Base-by-base conservation (phyloP, 176 grass and related monocot species). In the Elymus sibiricus region DNA sequence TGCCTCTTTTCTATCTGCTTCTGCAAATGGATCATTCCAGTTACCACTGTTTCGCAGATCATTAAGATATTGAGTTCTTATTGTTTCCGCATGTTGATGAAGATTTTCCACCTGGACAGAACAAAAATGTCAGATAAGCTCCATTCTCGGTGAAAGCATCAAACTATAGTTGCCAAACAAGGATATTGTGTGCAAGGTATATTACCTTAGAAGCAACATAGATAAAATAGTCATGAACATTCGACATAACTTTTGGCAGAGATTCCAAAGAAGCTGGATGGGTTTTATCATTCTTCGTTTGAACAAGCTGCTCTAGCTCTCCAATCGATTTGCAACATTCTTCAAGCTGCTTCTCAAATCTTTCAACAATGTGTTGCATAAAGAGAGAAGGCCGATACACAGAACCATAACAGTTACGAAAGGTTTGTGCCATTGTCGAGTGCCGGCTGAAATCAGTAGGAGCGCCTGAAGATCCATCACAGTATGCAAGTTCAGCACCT, bases 141-240 rank as follows among this genome's bases (percentile, higher is more conserved):
- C 59, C 27, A 71, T 78, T 76, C 21, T 66, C 60, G 11, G 42
- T 16, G 27, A 64, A 79, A 11, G 49, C 76, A 66, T 38, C 66
- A 60, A 86, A 15, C 17, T n/a, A 24, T 79, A 82, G 40, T 27
- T 75, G 25, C 22, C 31, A 59, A 73, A 47, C 25, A 83, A 89
- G 6, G 19, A 80, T 3, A 79, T 35, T 66, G 64, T 53, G 69
- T 73, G 40, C 2, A 73, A 51, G 26, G 72, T 5, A 68, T 86
- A 68, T 86, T 89, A 98, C 96, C 96, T 98, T 92, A 56, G 93
- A 87, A 64, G 93, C 91, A 86, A 94, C 90, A 92, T 92, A 83
- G n/a, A 98, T 92, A 73, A 95, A 86, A 90, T 92, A 98, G 74
- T 90, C 96, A 74, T 94, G 86, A 74, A 95, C 64, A 82, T 98